Conservation (phyloP, 176 grass and related monocot genomes). For the Hordeum marinum region DNA sequence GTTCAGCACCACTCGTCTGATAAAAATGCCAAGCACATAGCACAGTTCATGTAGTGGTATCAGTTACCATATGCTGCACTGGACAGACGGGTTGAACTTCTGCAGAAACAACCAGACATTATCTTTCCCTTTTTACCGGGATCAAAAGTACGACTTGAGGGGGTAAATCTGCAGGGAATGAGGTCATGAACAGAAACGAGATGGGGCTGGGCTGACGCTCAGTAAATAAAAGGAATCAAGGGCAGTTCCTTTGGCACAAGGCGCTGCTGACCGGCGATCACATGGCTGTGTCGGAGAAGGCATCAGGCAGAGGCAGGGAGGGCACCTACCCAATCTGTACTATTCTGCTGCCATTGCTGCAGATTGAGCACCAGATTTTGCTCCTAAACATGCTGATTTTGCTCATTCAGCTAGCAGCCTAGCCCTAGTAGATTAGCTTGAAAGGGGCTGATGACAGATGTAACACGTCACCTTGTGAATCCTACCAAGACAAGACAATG, state of each 20-base stretch:
- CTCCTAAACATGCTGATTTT: constrained; percentile 11
- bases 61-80: not conserved
- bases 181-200: not conserved
- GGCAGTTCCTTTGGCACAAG: constrained; percentile 29
- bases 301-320: constrained; percentile 31
- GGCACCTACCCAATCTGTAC: constrained; percentile 45
- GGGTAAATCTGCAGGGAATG: not conserved
- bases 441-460: not conserved
- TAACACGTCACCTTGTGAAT: constrained; percentile 12
- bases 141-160: not conserved
- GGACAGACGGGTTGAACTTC: not conserved
- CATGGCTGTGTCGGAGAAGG: constrained; percentile 45
- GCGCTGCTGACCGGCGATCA: constrained; percentile 29
- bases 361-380: constrained; percentile 19
- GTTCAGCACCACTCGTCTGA: not conserved
- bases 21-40: not conserved
- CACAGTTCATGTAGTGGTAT: not conserved
- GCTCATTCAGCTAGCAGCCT: not conserved
- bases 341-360: constrained; percentile 39
- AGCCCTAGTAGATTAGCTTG: not conserved
- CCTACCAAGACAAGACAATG: constrained; percentile 20
- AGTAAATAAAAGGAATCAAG: constrained; percentile 31
- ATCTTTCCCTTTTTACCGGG: not conserved
- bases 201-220: not conserved
- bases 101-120: not conserved